Conservation (phyloP, 1,284 basidiomycete species). For the Ustilago nuda region DNA sequence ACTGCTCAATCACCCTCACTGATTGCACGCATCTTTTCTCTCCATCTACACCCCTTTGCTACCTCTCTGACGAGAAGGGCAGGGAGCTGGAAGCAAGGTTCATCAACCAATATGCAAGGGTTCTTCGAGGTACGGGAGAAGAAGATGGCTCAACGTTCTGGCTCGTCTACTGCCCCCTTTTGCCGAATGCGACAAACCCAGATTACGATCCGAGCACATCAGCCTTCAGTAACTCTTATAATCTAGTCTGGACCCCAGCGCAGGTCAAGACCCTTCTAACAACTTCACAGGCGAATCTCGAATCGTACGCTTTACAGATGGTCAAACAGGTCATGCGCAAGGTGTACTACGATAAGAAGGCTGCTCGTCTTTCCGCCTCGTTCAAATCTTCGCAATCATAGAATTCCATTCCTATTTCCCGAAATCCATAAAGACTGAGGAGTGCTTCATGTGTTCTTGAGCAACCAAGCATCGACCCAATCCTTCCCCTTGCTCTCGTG, state of each 20-base stretch:
- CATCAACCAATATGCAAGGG: slow-evolving; percentile 44
- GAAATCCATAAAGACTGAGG: neutral
- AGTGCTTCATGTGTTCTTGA: slow-evolving; percentile 18
- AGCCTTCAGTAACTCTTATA: slow-evolving; percentile 64
- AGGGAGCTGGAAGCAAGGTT: slow-evolving; percentile 38
- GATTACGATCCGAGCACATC: slow-evolving; percentile 60
- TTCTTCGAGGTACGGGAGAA: slow-evolving; percentile 19
- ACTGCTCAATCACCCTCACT: slow-evolving; percentile 43
- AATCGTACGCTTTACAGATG: slow-evolving; percentile 43
- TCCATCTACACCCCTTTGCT: neutral
- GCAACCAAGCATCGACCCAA: slow-evolving; percentile 45
- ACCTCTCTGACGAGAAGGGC: neutral
- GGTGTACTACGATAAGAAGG: slow-evolving; percentile 51
- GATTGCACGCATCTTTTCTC: slow-evolving; percentile 31
- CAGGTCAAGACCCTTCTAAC: slow-evolving; percentile 57
- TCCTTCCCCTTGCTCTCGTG: neutral
- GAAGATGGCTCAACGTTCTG: slow-evolving; percentile 37
- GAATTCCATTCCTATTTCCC: neutral
- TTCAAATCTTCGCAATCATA: neutral
- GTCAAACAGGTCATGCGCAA: slow-evolving; percentile 38
- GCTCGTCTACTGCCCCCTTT: slow-evolving; percentile 62
- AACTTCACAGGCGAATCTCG: slow-evolving; percentile 55
- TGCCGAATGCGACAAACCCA: slow-evolving; percentile 55
- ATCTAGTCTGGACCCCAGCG: slow-evolving; percentile 64
- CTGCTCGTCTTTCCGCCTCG: slow-evolving; percentile 13